phyloP scores from a whole-genome alignment of 345 rosid genomes.

The Corymbia maculata region DNA sequence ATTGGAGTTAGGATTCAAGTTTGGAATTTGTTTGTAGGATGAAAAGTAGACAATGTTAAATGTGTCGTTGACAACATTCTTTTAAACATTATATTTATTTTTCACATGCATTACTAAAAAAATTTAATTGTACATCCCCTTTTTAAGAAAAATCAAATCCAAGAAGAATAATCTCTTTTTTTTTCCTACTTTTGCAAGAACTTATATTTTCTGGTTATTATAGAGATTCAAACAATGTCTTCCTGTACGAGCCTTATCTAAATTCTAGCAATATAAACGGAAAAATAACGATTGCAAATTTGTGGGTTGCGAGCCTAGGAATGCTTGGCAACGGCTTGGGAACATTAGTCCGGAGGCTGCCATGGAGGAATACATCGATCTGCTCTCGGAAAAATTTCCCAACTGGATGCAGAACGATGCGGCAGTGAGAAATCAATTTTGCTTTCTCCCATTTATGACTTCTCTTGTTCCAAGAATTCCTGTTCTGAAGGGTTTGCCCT shows the following conservation, averaged over 20 bases:
- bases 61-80: no score
- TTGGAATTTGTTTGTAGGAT: no score
- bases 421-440: conserved; percentile 7
- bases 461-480: background rate
- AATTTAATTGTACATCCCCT: background rate
- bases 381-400: conserved; percentile 26
- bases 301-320: conserved; percentile 15
- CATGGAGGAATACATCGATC: conserved; percentile 36
- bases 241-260: background rate
- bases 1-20: no score
- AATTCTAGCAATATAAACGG: background rate
- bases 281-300: background rate
- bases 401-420: conserved; percentile 8
- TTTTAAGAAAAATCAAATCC: background rate
- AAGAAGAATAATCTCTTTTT: background rate
- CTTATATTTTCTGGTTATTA: background rate
- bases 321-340: conserved; percentile 41
- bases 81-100: background rate
- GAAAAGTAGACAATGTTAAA: no score
- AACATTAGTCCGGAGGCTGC: conserved; percentile 36
- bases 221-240: background rate
- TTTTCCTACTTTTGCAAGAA: background rate
- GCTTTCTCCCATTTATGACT: background rate
- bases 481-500: background rate
- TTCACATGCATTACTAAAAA: background rate